A percentile compares a stretch with the other conserved stretches of the same genome.
These are phyloP conservation scores for Colletotrichum lupini DNA, from an alignment of 2,329 filamentous ascomycete genomes.

Conservation along the genomic window DNA sequence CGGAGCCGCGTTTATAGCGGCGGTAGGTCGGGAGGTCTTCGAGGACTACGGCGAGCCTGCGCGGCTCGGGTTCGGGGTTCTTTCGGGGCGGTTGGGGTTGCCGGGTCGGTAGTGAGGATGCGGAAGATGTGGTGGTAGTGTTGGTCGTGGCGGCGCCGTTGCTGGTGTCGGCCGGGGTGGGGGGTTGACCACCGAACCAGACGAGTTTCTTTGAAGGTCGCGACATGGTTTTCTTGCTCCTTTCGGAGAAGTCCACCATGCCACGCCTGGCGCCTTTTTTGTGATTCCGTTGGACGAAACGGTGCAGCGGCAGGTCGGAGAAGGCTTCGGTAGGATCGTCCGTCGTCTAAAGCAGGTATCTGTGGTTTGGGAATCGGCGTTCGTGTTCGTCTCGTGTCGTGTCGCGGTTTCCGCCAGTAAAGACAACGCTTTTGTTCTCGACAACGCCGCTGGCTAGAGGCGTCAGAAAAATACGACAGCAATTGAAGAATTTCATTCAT, in stretches of 20 bases:
- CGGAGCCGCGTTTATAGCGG: slow-evolving; percentile 54
- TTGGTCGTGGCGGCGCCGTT: background rate
- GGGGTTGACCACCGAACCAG: slow-evolving; percentile 24
- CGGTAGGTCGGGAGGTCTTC: slow-evolving; percentile 29
- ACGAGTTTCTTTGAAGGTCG: background rate
- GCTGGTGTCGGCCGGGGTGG: background rate
- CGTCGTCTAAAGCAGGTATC: background rate
- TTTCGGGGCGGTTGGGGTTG: background rate
- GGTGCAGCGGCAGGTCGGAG: too few species aligned
- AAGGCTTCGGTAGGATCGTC: background rate
- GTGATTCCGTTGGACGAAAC: background rate
- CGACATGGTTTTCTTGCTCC: slow-evolving; percentile 19
- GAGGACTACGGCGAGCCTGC: slow-evolving; percentile 32
- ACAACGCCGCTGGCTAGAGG: background rate
- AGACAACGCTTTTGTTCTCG: background rate
- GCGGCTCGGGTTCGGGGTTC: background rate
- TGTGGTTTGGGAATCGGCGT: background rate
- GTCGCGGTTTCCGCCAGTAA: background rate
- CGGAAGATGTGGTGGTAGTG: background rate
- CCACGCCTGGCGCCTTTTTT: background rate
- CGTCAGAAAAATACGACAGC: background rate
- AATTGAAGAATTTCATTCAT: too few species aligned
- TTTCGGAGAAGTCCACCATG: background rate
- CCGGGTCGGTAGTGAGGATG: background rate
- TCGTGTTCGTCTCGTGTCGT: background rate